phyloP scores from a whole-genome alignment of 345 rosid genomes.

The Noccaea bulbosa region DNA sequence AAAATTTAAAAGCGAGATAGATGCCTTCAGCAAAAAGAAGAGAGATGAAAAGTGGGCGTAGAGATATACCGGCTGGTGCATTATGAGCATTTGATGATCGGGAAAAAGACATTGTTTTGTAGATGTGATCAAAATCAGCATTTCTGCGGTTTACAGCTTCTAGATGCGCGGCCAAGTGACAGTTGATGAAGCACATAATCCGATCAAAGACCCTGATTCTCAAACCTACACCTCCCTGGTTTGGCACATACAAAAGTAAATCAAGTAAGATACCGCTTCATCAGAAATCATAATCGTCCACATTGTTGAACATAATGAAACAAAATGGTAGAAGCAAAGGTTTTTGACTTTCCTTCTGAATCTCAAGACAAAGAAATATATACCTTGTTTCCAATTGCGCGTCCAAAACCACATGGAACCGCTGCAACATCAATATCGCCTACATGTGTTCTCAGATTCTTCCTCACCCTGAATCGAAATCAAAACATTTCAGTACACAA shows the following conservation, averaged over 20 bases:
- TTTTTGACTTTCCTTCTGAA: neutral
- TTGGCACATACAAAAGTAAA: conserved; percentile 20
- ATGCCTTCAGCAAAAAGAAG: conserved; percentile 52
- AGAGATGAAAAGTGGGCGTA: conserved; percentile 59
- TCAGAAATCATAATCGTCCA: conserved; percentile 22
- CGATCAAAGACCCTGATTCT: conserved; percentile 81
- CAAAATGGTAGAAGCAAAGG: conserved; percentile 3
- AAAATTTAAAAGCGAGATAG: conserved; percentile 63
- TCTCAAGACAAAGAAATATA: neutral
- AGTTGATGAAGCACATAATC: conserved; percentile 81
- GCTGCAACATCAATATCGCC: conserved; percentile 99
- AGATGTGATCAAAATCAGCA: conserved; percentile 84
- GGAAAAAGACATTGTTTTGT: conserved; percentile 63
- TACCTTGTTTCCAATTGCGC: conserved; percentile 99
- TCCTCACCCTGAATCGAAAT: conserved; percentile 74
- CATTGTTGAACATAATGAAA: conserved; percentile 22
- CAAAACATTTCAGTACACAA: conserved; percentile 2
- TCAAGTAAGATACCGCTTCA: neutral
- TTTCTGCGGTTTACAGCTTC: conserved; percentile 83
- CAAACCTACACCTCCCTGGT: conserved; percentile 83
- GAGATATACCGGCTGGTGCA: conserved; percentile 82
- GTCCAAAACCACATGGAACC: conserved; percentile 98
- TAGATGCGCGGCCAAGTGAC: conserved; percentile 86
- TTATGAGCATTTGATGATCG: conserved; percentile 58
- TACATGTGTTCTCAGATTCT: conserved; percentile 82